These are phyloP conservation scores for Phytopythium kandeliae DNA, from an alignment of 352 stramenopile species.

Conservation along the genomic window DNA sequence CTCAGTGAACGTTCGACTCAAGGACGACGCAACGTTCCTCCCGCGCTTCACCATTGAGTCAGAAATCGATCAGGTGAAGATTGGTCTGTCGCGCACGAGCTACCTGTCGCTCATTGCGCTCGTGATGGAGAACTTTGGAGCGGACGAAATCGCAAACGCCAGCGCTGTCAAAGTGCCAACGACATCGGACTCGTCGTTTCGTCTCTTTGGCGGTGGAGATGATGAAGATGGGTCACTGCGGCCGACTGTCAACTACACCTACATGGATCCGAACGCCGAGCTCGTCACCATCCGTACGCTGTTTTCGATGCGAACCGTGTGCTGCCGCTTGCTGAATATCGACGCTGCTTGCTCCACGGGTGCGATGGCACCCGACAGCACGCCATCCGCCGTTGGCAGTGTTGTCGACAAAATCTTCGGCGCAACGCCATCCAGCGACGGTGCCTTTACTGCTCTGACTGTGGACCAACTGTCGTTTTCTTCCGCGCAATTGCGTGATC, in stretches of 20 bases:
- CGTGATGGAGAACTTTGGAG: slow-evolving; percentile 69
- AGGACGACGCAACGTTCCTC: slow-evolving; percentile 28
- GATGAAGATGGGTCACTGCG: slow-evolving; percentile 20
- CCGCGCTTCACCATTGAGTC: slow-evolving; percentile 63
- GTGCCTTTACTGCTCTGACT: slow-evolving; percentile 22
- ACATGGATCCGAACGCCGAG: slow-evolving; percentile 63
- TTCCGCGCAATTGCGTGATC: slow-evolving; percentile 33
- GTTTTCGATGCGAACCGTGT: slow-evolving; percentile 55
- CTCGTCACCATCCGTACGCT: slow-evolving; percentile 53
- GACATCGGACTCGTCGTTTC: neutral
- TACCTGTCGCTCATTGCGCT: slow-evolving; percentile 68
- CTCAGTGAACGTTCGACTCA: slow-evolving; percentile 34
- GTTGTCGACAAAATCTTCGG: neutral
- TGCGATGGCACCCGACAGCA: neutral
- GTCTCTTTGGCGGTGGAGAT: slow-evolving; percentile 9
- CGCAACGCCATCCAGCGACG: neutral
- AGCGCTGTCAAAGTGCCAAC: slow-evolving; percentile 1
- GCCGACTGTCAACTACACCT: slow-evolving; percentile 66
- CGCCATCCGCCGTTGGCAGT: neutral
- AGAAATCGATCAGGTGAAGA: slow-evolving; percentile 20
- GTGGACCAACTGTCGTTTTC: slow-evolving; percentile 27
- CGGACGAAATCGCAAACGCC: slow-evolving; percentile 33
- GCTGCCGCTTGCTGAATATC: slow-evolving; percentile 41
- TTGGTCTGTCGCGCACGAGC: slow-evolving; percentile 26
- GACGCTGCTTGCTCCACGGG: neutral